phyloP scores from a whole-genome alignment of 2,329 filamentous ascomycete genomes.

The Colletotrichum karsti region DNA sequence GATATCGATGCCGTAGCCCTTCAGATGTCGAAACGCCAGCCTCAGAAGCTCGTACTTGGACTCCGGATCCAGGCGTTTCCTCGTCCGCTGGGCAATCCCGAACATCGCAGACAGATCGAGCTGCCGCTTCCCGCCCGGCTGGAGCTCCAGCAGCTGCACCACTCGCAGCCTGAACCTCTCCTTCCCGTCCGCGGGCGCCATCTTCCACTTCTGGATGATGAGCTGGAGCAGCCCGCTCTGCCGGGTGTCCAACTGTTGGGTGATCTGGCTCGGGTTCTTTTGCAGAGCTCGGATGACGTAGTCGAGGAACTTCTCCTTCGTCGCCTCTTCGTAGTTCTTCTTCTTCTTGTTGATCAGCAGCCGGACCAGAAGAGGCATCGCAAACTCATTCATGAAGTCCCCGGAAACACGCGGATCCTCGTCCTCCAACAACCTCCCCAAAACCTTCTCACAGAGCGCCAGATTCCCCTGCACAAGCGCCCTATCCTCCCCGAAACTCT shows the following conservation, averaged over 20 bases:
- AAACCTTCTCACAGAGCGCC: neutral
- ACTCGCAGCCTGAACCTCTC: neutral
- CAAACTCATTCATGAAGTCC: constrained; percentile 32
- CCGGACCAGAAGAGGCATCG: constrained; percentile 33
- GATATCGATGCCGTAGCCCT: neutral
- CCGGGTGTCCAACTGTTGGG: neutral
- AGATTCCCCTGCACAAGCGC: neutral
- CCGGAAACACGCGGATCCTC: neutral
- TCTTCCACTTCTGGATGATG: neutral
- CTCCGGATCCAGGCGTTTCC: neutral
- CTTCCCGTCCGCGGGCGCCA: neutral
- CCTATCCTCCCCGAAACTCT: neutral
- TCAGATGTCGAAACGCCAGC: neutral
- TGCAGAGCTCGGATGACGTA: constrained; percentile 11
- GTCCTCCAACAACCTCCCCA: neutral
- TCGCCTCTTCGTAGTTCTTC: constrained; percentile 14
- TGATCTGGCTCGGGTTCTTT: neutral
- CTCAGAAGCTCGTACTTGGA: neutral
- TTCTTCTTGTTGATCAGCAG: constrained; percentile 13
- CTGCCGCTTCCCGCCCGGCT: neutral
- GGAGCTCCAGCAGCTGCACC: neutral
- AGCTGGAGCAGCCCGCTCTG: neutral
- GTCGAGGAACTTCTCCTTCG: constrained; percentile 26
- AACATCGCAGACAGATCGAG: neutral
- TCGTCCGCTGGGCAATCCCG: neutral